A percentile compares a stretch with the other conserved stretches of the same genome.
Evolutionary conservation across 495 filamentous ascomycete species (phyloP).

Genomic region (Umbilicaria muhlenbergii): DNA sequence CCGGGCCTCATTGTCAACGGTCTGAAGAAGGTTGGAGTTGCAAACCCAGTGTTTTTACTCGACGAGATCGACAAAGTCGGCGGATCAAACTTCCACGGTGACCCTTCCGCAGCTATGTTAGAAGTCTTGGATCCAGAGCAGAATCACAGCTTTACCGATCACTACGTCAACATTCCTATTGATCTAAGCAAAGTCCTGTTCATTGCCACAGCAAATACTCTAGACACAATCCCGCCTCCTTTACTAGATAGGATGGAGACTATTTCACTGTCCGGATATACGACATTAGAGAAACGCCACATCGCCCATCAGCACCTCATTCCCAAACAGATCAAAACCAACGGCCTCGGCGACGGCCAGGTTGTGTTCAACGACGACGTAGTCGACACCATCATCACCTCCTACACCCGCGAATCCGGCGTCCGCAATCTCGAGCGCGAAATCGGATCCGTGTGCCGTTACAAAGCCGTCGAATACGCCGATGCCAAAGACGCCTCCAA

Average conservation of each 20-base stretch:
- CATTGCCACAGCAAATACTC: conserved; percentile 93
- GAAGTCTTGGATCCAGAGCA: conserved; percentile 98
- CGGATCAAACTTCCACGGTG: conserved; percentile 81
- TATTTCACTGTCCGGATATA: conserved; percentile 84
- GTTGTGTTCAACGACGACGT: conserved; percentile 66
- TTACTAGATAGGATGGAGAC: conserved; percentile 97
- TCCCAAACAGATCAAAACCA: conserved; percentile 74
- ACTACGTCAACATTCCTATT: conserved; percentile 93
- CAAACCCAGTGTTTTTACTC: conserved; percentile 90
- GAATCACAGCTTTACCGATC: conserved; percentile 86
- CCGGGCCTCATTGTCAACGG: conserved; percentile 90
- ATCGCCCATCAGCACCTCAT: conserved; percentile 89
- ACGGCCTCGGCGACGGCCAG: conserved; percentile 62
- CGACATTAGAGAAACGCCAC: conserved; percentile 92
- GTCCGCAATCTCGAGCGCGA: conserved; percentile 94
- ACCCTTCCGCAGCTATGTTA: conserved; percentile 96
- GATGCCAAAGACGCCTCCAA: conserved; percentile 71
- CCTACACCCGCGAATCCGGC: conserved; percentile 94
- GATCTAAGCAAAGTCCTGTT: conserved; percentile 95
- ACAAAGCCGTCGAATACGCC: conserved; percentile 88
- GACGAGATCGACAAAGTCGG: conserved; percentile 99
- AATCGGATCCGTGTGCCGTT: conserved; percentile 82
- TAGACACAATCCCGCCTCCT: conserved; percentile 88
- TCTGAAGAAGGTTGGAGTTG: conserved; percentile 87
- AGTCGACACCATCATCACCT: conserved; percentile 83